Evolutionary conservation across 1,139 yeast genomes (phyloP).

Genomic region (Suhomyces wounanorum): DNA sequence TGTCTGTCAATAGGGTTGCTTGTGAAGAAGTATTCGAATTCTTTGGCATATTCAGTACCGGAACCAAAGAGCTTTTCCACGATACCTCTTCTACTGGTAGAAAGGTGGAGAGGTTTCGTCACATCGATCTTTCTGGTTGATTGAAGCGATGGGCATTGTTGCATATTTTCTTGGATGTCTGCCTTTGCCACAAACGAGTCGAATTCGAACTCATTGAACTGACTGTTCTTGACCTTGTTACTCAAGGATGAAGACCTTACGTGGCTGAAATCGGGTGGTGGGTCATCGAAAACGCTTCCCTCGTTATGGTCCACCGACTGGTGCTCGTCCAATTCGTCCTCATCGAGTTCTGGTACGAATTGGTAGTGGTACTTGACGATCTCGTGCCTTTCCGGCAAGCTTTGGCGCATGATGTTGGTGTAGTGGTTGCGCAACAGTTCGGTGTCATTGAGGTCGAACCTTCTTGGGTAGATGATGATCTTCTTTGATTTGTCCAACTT

Average conservation of each 20-base stretch:
- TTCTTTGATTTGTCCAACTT: constrained; percentile 4
- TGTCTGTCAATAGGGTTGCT: constrained; percentile 16
- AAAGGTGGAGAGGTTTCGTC: constrained; percentile 9
- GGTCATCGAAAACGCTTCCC: constrained; percentile 1
- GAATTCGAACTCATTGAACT: constrained; percentile 6
- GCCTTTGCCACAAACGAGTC: constrained; percentile 11
- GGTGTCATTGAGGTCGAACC: constrained; percentile 2
- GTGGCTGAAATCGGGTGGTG: background rate
- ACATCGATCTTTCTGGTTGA: constrained; percentile 9
- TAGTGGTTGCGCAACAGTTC: constrained; percentile 5
- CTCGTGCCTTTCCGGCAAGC: constrained; percentile 1
- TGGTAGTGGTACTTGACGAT: constrained; percentile 7
- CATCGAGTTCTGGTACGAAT: constrained; percentile 4
- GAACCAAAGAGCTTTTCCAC: constrained; percentile 11
- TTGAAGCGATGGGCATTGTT: constrained; percentile 11
- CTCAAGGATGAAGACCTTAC: constrained; percentile 2
- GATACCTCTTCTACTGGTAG: constrained; percentile 10
- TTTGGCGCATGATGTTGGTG: constrained; percentile 3
- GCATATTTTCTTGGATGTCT: constrained; percentile 9
- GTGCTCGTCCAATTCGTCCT: constrained; percentile 5
- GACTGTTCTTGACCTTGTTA: background rate
- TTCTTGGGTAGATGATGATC: constrained; percentile 10
- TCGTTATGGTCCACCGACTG: constrained; percentile 1
- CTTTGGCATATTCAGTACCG: constrained; percentile 9
- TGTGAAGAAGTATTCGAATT: constrained; percentile 16